These are phyloP conservation scores for Mentha longifolia DNA, from an alignment of 257 asterid species.

Conservation along the genomic window DNA sequence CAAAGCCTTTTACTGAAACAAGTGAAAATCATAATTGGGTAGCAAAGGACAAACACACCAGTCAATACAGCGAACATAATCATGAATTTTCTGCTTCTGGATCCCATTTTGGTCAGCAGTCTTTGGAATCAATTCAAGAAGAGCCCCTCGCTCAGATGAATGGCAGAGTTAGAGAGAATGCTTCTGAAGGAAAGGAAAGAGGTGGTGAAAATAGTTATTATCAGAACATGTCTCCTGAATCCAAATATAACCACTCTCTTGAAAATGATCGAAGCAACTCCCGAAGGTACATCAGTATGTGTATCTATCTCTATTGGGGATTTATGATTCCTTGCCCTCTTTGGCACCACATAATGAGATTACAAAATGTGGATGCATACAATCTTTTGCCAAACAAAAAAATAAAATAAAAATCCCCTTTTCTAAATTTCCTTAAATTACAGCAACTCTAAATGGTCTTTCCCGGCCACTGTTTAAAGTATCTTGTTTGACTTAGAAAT, in stretches of 20 bases:
- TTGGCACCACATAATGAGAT: constrained; percentile 24
- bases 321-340: neutral
- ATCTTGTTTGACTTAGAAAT: neutral
- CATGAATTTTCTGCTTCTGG: constrained; percentile 49
- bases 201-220: constrained; percentile 47
- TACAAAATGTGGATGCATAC: neutral
- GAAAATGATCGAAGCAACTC: constrained; percentile 51
- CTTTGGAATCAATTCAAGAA: constrained; percentile 43
- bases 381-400: neutral
- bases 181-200: constrained; percentile 51
- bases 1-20: constrained; percentile 35
- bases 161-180: constrained; percentile 45
- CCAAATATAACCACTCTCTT: constrained; percentile 44
- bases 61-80: constrained; percentile 38
- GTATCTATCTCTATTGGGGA: constrained; percentile 16
- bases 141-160: constrained; percentile 32
- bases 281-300: constrained; percentile 52
- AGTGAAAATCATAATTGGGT: constrained; percentile 43
- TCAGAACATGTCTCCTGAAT: constrained; percentile 61
- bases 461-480: neutral
- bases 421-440: constrained; percentile 9
- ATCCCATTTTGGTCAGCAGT: constrained; percentile 47
- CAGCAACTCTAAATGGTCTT: neutral
- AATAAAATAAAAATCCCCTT: neutral
- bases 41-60: constrained; percentile 52